Evolutionary conservation across 768 basidiomycete species (phyloP).

Genomic region (Panaeolus papilionaceus): DNA sequence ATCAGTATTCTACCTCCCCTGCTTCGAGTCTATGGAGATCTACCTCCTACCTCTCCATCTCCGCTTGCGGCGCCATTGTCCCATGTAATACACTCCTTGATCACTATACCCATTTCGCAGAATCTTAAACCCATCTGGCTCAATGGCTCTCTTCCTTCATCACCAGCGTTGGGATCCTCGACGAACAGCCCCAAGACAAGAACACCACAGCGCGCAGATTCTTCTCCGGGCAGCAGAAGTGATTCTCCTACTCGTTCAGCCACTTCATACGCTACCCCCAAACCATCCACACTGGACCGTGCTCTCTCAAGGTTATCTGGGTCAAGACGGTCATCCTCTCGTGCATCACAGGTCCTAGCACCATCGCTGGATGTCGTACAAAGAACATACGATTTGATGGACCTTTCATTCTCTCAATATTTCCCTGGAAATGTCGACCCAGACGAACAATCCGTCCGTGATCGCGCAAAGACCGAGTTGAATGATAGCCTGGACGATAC

Average conservation of each 20-base stretch:
- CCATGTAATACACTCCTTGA: constrained; percentile 82
- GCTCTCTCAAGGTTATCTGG: constrained; percentile 61
- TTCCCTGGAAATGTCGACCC: constrained; percentile 69
- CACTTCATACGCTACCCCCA: constrained; percentile 38
- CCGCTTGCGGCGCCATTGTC: constrained; percentile 80
- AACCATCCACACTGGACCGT: constrained; percentile 59
- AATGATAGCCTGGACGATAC: constrained; percentile 75
- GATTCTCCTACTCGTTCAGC: constrained; percentile 43
- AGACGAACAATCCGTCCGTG: constrained; percentile 68
- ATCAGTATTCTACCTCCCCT: constrained; percentile 73
- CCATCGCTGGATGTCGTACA: constrained; percentile 57
- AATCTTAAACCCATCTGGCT: constrained; percentile 70
- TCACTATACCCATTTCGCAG: constrained; percentile 74
- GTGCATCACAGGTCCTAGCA: constrained; percentile 49
- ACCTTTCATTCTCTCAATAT: constrained; percentile 62
- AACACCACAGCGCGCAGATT: constrained; percentile 36
- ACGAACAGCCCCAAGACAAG: constrained; percentile 44
- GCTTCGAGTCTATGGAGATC: constrained; percentile 70
- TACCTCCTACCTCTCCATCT: constrained; percentile 63
- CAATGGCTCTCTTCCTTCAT: constrained; percentile 39
- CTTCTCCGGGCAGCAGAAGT: constrained; percentile 43
- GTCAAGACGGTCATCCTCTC: constrained; percentile 56
- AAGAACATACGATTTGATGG: constrained; percentile 73
- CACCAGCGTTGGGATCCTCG: constrained; percentile 41
- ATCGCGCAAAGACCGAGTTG: constrained; percentile 51